Percentiles rank a stretch among this genome's conserved stretches.
Conservation (phyloP, 2,329 filamentous ascomycete species). For the Annulohypoxylon truncatum region DNA sequence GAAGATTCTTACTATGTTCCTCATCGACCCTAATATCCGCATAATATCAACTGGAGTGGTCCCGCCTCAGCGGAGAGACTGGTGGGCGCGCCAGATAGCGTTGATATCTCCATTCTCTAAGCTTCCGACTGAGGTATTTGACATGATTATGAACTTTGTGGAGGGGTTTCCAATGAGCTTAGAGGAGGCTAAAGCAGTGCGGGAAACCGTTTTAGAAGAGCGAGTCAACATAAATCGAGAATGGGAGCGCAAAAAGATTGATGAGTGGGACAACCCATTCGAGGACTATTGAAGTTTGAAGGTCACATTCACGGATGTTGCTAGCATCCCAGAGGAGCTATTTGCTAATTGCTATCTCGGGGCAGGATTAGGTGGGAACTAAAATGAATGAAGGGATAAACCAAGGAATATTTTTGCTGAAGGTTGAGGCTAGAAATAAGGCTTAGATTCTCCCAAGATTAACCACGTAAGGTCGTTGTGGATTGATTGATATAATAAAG, state of each 20-base stretch:
- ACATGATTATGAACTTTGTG: slow-evolving; percentile 41
- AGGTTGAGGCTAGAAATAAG: too few relatives aligned
- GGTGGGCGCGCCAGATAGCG: slow-evolving; percentile 49
- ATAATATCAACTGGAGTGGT: slow-evolving; percentile 60
- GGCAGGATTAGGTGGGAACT: too few relatives aligned
- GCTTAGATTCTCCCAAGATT: too few relatives aligned
- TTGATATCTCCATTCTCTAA: slow-evolving; percentile 49
- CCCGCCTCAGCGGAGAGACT: slow-evolving; percentile 54
- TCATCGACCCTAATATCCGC: slow-evolving; percentile 66
- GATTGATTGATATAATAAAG: too few relatives aligned
- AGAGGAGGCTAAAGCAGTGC: slow-evolving; percentile 38
- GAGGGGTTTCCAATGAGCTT: slow-evolving; percentile 44
- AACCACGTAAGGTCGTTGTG: too few relatives aligned
- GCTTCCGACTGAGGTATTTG: slow-evolving; percentile 48
- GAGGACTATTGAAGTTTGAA: too few relatives aligned
- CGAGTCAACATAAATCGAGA: not conserved
- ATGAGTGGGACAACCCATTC: too few relatives aligned
- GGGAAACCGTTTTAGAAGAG: not conserved
- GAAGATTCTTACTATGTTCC: slow-evolving; percentile 67
- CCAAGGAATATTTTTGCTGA: too few relatives aligned
- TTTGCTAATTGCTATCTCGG: too few relatives aligned
- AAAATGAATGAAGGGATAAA: too few relatives aligned
- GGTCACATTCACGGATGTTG: too few relatives aligned
- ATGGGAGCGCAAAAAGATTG: not conserved
- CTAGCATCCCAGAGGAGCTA: too few relatives aligned